Percentiles rank a stretch among this genome's conserved stretches.
phyloP scores from a whole-genome alignment of 192 early-diverging fungal genomes.

The Spizellomyces punctatus region DNA sequence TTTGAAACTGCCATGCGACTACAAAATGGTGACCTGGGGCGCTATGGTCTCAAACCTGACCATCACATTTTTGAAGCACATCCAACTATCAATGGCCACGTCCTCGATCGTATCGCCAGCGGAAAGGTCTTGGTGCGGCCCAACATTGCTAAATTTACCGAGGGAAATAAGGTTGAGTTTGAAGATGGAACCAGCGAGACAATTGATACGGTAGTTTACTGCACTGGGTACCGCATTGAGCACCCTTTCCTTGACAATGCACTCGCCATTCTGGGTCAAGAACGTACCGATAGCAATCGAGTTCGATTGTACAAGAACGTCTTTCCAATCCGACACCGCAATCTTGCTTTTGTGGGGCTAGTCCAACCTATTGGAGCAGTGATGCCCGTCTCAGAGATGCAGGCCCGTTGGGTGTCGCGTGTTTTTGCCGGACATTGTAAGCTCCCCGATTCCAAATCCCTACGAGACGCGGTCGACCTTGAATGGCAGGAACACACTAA shows the following conservation, averaged over 20 bases:
- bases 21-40: slow-evolving; percentile 35
- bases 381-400: slow-evolving; percentile 60
- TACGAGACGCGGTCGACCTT: slow-evolving; percentile 47
- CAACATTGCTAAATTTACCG: slow-evolving; percentile 45
- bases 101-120: slow-evolving; percentile 52
- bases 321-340: slow-evolving; percentile 49
- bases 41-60: slow-evolving; percentile 46
- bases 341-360: slow-evolving; percentile 64
- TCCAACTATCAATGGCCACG: slow-evolving; percentile 51
- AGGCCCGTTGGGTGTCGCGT: slow-evolving; percentile 51
- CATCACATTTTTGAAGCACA: slow-evolving; percentile 40
- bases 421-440: slow-evolving; percentile 39
- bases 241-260: slow-evolving; percentile 51
- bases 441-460: slow-evolving; percentile 46
- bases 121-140: slow-evolving; percentile 55
- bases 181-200: slow-evolving; percentile 56
- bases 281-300: slow-evolving; percentile 42
- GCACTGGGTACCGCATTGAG: slow-evolving; percentile 64
- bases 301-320: slow-evolving; percentile 63
- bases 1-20: slow-evolving; percentile 38
- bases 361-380: slow-evolving; percentile 56
- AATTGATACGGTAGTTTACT: slow-evolving; percentile 62
- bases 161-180: slow-evolving; percentile 47
- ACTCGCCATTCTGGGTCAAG: slow-evolving; percentile 42
- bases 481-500: slow-evolving; percentile 22